Evolutionary conservation across 495 filamentous ascomycete species (phyloP), one percentile per base, ranked within the genome.

Genomic region (Neurospora sp.): DNA sequence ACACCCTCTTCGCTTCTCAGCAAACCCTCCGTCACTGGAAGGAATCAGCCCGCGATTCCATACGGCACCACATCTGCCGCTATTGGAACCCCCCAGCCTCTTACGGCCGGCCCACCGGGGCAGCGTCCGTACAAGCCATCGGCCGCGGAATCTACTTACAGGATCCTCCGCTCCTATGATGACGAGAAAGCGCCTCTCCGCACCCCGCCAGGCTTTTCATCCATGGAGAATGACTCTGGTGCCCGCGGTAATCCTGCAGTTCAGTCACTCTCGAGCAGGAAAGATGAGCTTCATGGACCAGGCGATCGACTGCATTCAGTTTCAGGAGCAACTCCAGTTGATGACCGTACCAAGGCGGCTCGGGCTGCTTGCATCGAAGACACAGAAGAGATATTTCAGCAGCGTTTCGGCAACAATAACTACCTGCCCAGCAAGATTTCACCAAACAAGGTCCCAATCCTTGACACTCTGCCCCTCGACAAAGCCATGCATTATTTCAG

Each of bases 51-150:
- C 38, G 70, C 27, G 37, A 46, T 72, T 39, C 37, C 70, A 37
- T 70, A 75, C 44, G 39, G 20, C 70, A 20, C 70, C 42, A 73
- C 74, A 35, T 59, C 84, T 1, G 73, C 78, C 70, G 73, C 75
- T 39, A 70, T 78, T 18, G 84, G 84, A 14, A 81, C 82, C 35
- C 84, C 84, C 12, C 80, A 78, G 31, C 84, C 85, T 6, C 74
- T 86, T 48, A 85, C 80, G 8, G 85, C 85, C 11, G 85, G 85
- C 8, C 85, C 85, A 9, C 85, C 85, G 1, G 85, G 85, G 23
- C 79, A 82, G 38, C 84, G 85, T 42, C 81, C 82, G 20, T 79
- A 79, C 70, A 78, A 76, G 38, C 76, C 82, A 3, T 76, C 78
- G 18, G 70, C 75, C 0, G 77, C 82, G n/a, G 78, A 84, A 4